These are phyloP conservation scores for Lycium barbarum DNA, from an alignment of 257 asterid species.

Conservation along the genomic window DNA sequence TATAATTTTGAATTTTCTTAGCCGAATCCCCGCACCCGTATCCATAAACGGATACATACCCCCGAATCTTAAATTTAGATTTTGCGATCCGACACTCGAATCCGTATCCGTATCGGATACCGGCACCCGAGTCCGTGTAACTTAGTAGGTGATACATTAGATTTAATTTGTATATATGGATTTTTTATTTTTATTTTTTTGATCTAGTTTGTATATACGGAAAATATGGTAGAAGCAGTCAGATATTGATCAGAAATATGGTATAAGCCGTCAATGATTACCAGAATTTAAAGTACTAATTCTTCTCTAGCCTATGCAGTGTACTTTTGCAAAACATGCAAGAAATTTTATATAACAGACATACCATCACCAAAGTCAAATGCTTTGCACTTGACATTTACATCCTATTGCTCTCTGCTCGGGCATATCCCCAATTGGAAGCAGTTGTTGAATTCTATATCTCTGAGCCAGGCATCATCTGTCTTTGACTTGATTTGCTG, in stretches of 20 bases:
- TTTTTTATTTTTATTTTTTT: neutral
- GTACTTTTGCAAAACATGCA: neutral
- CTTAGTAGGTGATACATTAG: neutral
- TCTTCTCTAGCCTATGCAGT: neutral
- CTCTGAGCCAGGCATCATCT: neutral
- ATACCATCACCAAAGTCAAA: conserved; percentile 19
- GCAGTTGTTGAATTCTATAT: neutral
- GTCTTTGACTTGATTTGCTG: neutral
- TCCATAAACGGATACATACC: too few relatives aligned
- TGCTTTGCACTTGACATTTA: conserved; percentile 16
- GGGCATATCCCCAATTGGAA: neutral
- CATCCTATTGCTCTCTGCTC: neutral
- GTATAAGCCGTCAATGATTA: neutral
- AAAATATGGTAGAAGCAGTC: neutral
- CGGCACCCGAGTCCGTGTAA: too few relatives aligned
- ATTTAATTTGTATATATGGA: neutral
- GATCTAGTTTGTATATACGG: neutral
- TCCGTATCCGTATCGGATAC: too few relatives aligned
- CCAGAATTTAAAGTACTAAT: neutral
- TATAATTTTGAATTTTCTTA: too few relatives aligned
- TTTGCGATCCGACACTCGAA: too few relatives aligned
- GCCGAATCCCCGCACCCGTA: too few relatives aligned
- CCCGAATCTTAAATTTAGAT: too few relatives aligned
- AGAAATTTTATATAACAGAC: conserved; percentile 8
- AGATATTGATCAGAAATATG: conserved; percentile 9